These are phyloP conservation scores for Barnettozyma salicaria DNA, from an alignment of 805 yeast genomes.

Conservation along the genomic window DNA sequence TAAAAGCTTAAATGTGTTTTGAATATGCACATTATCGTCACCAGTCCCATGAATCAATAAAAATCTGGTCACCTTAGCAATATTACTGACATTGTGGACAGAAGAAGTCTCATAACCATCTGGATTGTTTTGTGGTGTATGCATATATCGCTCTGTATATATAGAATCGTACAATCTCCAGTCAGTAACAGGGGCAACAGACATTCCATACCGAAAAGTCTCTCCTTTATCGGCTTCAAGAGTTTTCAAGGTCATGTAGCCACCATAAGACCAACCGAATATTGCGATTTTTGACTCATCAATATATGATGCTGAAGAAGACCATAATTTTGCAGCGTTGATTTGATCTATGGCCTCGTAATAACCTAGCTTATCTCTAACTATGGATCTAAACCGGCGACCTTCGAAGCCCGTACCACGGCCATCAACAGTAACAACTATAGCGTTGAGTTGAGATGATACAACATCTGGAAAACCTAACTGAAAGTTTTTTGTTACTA, in stretches of 20 bases:
- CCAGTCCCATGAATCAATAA: conserved; percentile 94
- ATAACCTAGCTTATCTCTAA: conserved; percentile 75
- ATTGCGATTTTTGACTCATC: conserved; percentile 67
- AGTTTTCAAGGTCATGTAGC: conserved; percentile 85
- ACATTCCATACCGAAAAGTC: conserved; percentile 80
- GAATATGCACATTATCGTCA: conserved; percentile 96
- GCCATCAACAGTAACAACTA: conserved; percentile 94
- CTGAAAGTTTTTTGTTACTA: conserved; percentile 56
- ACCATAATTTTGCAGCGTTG: conserved; percentile 72
- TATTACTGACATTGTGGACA: conserved; percentile 49
- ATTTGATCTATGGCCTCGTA: conserved; percentile 86
- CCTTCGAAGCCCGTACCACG: conserved; percentile 95
- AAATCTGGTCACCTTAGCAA: conserved; percentile 59
- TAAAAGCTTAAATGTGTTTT: conserved; percentile 71
- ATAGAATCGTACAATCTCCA: conserved; percentile 90
- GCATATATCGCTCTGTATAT: conserved; percentile 94
- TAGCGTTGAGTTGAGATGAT: conserved; percentile 70
- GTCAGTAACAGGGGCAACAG: conserved; percentile 97
- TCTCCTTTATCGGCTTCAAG: conserved; percentile 73
- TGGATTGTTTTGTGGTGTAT: conserved; percentile 62
- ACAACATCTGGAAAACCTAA: conserved; percentile 68
- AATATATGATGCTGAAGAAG: conserved; percentile 53
- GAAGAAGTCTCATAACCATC: conserved; percentile 56
- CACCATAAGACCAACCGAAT: conserved; percentile 99
- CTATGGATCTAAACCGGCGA: conserved; percentile 65